phyloP scores from a whole-genome alignment of 2,329 filamentous ascomycete species.

The Rhinocladiella similis region DNA sequence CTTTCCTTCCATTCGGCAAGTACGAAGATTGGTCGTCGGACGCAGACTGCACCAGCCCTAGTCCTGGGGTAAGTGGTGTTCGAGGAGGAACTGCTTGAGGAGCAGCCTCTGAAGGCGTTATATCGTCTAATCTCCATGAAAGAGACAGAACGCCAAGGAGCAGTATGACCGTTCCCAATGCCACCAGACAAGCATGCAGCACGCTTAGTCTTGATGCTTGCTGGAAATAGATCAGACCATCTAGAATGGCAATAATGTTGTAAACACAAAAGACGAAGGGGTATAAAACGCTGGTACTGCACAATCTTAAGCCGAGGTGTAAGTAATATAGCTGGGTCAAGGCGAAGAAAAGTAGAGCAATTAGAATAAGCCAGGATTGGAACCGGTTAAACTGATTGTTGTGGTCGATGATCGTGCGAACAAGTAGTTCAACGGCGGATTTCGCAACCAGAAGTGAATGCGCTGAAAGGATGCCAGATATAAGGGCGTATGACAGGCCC shows the following conservation, averaged over 20 bases:
- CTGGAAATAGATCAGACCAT: slow-evolving; percentile 94
- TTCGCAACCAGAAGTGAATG: slow-evolving; percentile 93
- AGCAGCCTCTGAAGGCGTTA: slow-evolving; percentile 38
- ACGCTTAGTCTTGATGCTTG: slow-evolving; percentile 78
- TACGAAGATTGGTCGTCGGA: slow-evolving; percentile 46
- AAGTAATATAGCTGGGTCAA: slow-evolving; percentile 93
- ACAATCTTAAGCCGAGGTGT: slow-evolving; percentile 87
- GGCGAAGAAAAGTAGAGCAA: slow-evolving; percentile 77
- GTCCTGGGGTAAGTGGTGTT: slow-evolving; percentile 75
- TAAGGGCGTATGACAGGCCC: slow-evolving; percentile 83
- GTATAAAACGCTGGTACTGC: slow-evolving; percentile 93
- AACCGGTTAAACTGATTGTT: slow-evolving; percentile 93
- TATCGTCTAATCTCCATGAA: slow-evolving; percentile 86
- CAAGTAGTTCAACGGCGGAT: slow-evolving; percentile 90
- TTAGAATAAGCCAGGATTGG: slow-evolving; percentile 89
- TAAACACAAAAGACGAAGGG: slow-evolving; percentile 98
- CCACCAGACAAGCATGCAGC: slow-evolving; percentile 70
- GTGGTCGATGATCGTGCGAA: slow-evolving; percentile 75
- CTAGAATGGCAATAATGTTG: slow-evolving; percentile 97
- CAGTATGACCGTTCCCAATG: slow-evolving; percentile 81
- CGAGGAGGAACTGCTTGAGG: slow-evolving; percentile 51
- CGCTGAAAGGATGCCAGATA: slow-evolving; percentile 90
- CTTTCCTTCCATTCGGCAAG: slow-evolving; percentile 32
- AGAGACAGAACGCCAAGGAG: slow-evolving; percentile 85
- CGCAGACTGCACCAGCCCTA: slow-evolving; percentile 63